phyloP scores from a whole-genome alignment of 331 rosid genomes.

The Quercus tomentella region DNA sequence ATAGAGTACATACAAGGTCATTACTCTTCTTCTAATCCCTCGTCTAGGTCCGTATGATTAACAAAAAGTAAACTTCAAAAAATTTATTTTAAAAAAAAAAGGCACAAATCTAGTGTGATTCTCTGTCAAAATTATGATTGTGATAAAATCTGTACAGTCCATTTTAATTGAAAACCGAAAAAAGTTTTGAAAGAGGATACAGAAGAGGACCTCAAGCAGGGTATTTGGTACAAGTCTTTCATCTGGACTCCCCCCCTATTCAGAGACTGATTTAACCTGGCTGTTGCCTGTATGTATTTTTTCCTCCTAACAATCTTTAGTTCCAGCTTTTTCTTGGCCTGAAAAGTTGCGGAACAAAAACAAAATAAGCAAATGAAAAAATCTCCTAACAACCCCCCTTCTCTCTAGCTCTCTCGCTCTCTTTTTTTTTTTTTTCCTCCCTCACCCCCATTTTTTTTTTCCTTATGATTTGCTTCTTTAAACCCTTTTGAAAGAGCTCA shows the following conservation, averaged over 20 bases:
- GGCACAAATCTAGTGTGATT: slow-evolving; percentile 31
- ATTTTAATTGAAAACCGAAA: slow-evolving; percentile 15
- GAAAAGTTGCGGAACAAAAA: slow-evolving; percentile 42
- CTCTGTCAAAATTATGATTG: slow-evolving; percentile 25
- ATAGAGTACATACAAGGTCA: slow-evolving; percentile 7
- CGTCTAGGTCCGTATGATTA: neutral
- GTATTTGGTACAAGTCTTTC: slow-evolving; percentile 28
- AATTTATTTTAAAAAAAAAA: neutral
- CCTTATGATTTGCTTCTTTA: slow-evolving; percentile 14
- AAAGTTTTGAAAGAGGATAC: slow-evolving; percentile 22
- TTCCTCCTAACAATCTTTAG: slow-evolving; percentile 41
- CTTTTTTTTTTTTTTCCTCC: slow-evolving; percentile 14
- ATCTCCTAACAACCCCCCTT: slow-evolving; percentile 14
- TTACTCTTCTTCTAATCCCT: neutral
- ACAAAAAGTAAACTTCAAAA: neutral
- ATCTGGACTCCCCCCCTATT: slow-evolving; percentile 20
- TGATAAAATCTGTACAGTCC: slow-evolving; percentile 53
- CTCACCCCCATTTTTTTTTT: neutral
- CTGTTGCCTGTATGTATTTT: slow-evolving; percentile 19
- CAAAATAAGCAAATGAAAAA: slow-evolving; percentile 19
- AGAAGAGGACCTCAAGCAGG: slow-evolving; percentile 28
- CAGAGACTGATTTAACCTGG: slow-evolving; percentile 11
- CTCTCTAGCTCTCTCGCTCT: slow-evolving; percentile 10
- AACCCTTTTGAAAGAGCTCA: slow-evolving; percentile 54
- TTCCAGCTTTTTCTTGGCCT: slow-evolving; percentile 85